Percentiles rank a stretch among this genome's conserved stretches.
phyloP scores from a whole-genome alignment of 208 protist species.

The Leishmania tarentolae region DNA sequence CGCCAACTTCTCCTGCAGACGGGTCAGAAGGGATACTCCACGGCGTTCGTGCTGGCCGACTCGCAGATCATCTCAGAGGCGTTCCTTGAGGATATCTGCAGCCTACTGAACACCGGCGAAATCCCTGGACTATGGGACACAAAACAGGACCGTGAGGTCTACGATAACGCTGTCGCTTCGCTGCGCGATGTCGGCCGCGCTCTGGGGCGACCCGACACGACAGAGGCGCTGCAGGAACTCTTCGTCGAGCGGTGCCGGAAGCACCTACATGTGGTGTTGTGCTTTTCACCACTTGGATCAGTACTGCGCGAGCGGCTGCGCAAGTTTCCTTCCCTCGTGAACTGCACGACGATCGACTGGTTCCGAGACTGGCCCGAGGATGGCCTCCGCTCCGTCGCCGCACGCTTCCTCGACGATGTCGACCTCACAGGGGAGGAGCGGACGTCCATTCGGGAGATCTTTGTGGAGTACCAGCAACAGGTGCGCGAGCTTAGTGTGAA shows the following conservation, averaged over 20 bases:
- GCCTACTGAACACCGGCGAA: slow-evolving; percentile 96
- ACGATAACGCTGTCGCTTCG: slow-evolving; percentile 87
- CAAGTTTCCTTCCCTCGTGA: slow-evolving; percentile 98
- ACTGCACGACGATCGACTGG: slow-evolving; percentile 99
- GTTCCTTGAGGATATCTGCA: slow-evolving; percentile 98
- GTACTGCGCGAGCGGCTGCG: slow-evolving; percentile 94
- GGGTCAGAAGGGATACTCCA: slow-evolving; percentile 92
- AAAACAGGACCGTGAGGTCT: slow-evolving; percentile 91
- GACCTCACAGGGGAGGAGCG: slow-evolving; percentile 79
- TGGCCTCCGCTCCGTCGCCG: slow-evolving; percentile 92
- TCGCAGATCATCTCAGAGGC: slow-evolving; percentile 95
- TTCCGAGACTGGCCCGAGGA: slow-evolving; percentile 97
- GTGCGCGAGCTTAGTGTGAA: slow-evolving; percentile 75
- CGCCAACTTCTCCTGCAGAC: slow-evolving; percentile 90
- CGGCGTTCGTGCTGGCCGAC: slow-evolving; percentile 97
- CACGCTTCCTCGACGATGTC: slow-evolving; percentile 84
- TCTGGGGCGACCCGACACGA: slow-evolving; percentile 83
- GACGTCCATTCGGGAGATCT: slow-evolving; percentile 82
- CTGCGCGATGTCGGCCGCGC: slow-evolving; percentile 86
- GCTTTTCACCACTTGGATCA: slow-evolving; percentile 97
- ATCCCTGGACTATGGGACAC: slow-evolving; percentile 94
- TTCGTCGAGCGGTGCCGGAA: slow-evolving; percentile 94
- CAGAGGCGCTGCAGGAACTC: slow-evolving; percentile 83
- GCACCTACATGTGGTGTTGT: slow-evolving; percentile 96
- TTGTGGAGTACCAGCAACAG: slow-evolving; percentile 92